These are phyloP conservation scores for Penicillium sp. DNA, from an alignment of 2,329 filamentous ascomycete genomes.

Conservation along the genomic window DNA sequence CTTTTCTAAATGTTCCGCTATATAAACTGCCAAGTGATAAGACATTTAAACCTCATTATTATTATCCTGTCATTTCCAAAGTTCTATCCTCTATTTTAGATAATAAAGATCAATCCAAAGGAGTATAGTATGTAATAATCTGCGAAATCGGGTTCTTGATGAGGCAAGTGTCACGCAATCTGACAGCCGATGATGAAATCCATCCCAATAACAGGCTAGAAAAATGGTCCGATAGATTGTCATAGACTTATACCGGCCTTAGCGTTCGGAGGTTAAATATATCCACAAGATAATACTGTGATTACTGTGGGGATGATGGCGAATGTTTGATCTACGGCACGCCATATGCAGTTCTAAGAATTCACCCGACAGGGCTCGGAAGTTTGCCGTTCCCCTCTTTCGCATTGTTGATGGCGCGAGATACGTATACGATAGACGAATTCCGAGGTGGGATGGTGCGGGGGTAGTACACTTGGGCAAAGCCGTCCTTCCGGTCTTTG, in stretches of 20 bases:
- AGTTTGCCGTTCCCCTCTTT: conserved; percentile 1
- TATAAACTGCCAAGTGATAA: background rate
- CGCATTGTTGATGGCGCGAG: conserved; percentile 14
- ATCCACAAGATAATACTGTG: conserved; percentile 9
- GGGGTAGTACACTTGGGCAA: background rate
- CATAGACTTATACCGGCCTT: background rate
- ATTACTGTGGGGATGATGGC: conserved; percentile 23
- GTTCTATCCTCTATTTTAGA: background rate
- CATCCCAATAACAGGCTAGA: background rate
- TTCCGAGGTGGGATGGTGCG: background rate
- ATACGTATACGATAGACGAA: conserved; percentile 10
- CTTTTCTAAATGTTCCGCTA: background rate
- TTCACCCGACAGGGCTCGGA: background rate
- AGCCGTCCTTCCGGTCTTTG: background rate
- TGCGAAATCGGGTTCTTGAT: background rate
- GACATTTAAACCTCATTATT: background rate
- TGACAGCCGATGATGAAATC: conserved; percentile 16
- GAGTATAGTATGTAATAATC: background rate
- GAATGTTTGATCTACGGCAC: conserved; percentile 15
- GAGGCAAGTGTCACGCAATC: conserved; percentile 18
- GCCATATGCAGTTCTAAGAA: background rate
- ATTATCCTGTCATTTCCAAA: background rate
- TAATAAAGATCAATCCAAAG: background rate
- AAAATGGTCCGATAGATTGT: background rate
- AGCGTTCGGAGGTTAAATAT: background rate